Evolutionary conservation across 768 basidiomycete species (phyloP), one percentile per base, ranked within the genome.

Genomic region (Imleria badia): DNA sequence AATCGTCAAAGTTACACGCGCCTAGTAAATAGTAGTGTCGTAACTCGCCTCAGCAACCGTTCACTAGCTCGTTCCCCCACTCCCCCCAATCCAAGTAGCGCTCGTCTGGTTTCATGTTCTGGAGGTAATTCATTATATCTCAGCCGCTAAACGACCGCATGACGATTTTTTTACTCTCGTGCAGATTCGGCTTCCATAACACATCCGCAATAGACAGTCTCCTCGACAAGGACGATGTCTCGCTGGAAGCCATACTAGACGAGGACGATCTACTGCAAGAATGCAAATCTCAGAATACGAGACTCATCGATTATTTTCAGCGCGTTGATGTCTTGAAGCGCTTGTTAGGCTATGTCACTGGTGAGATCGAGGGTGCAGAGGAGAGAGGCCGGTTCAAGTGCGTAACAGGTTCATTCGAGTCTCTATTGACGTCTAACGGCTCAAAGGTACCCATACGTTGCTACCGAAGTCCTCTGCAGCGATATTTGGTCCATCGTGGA

Each of bases 401-500:
- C 73, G 89, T 78, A 29, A 30, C 45, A 23, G 11, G 11, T 49
- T 49, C 31, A 15, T 1, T 43, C 52, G 12, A 31, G n/a, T 19
- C 36, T 23, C 6, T 66, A 11, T 52, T 26, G 35, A 47, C 40
- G 39, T 47, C 51, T 64, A 33, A 59, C 31, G 31, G 17, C 20
- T 8, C 30, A 23, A 46, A 97, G 95, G 72, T 98, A 93, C 71
- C 93, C 95, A 2, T 89, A 91, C 65, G 84, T 94, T 20, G 89
- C 93, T 15, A 94, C 95, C 26, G 96, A 98, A 70, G 93, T 98
- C 22, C 81, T 98, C 33, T 95, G 94, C 74, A 90, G 91, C 71
- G 94, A 96, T 63, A 87, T 96, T 73, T 97, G 94, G 88, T 90
- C 89, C 20, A 91, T 98, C 65, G 86, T 94, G 45, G 93, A 94